A percentile compares a stretch with the other conserved stretches of the same genome.
phyloP scores from a whole-genome alignment of 768 basidiomycete species.

The Boletus fagicola region DNA sequence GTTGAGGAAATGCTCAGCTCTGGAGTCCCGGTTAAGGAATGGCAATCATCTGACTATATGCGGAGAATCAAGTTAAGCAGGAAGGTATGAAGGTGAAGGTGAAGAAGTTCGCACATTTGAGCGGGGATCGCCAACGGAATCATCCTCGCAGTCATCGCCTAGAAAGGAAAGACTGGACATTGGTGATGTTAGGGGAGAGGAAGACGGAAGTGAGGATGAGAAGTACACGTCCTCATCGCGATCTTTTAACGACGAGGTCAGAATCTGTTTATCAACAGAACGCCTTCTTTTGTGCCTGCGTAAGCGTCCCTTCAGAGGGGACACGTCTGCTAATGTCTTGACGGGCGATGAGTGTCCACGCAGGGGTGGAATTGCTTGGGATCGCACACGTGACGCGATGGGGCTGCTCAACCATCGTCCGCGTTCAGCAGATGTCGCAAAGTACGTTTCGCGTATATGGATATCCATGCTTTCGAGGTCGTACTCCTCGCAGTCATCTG shows the following conservation, averaged over 20 bases:
- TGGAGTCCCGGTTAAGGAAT: constrained; percentile 4
- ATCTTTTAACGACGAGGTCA: constrained; percentile 2
- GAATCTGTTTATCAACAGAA: constrained; percentile 1
- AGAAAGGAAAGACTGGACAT: constrained; percentile 38
- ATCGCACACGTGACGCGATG: constrained; percentile 28
- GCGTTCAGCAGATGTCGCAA: constrained; percentile 56
- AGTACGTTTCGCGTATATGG: constrained; percentile 48
- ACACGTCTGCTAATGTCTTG: constrained; percentile 7
- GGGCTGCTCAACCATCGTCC: constrained; percentile 58
- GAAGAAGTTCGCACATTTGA: constrained; percentile 32
- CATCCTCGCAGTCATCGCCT: constrained; percentile 20
- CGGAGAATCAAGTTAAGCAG: constrained; percentile 2
- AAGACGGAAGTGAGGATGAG: constrained; percentile 35
- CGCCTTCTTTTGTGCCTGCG: neutral
- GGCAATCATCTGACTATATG: constrained; percentile 14
- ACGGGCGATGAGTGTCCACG: constrained; percentile 27
- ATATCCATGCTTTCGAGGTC: constrained; percentile 35
- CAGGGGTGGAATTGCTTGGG: constrained; percentile 12
- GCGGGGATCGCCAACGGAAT: constrained; percentile 8
- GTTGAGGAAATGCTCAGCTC: constrained; percentile 15
- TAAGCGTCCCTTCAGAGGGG: constrained; percentile 3
- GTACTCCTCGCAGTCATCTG: constrained; percentile 27
- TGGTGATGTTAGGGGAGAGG: constrained; percentile 47
- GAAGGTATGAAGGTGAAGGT: neutral
- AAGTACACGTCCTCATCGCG: constrained; percentile 20